Base-by-base conservation (phyloP, 2,329 filamentous ascomycete species). In the Endothia cerciana region DNA sequence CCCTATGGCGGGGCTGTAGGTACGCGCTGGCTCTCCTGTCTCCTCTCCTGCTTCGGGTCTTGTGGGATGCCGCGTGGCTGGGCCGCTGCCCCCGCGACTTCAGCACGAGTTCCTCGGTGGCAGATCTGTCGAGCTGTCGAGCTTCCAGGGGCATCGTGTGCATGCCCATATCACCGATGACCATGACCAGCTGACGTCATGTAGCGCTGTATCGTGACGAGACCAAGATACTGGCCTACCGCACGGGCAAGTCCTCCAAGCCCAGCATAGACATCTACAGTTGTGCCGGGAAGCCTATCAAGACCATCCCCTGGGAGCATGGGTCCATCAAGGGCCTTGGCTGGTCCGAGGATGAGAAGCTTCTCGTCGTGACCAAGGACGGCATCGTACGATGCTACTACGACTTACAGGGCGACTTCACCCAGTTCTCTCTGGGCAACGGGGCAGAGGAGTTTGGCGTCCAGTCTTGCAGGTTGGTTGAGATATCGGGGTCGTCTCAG, bases 341-440 rank as follows among this genome's bases (percentile, higher is more conserved):
- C 41, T 99, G 95, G 95, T 97, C 94, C 25, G 94, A 97, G 73
- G 93, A 97, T 70, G 95, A 99, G 82, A 91, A 91, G 75, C 84
- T 99, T 57, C 82, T 99, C 4, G 91, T 97, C 0, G 89, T 98
- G 61, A 92, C 93, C 11, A 87, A 91, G 62, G 94, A 99, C 74
- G 95, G 95, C 30, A 94, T 89, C 1, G 94, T 98, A 53, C 86
- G 94, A 67, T 95, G 93, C 77, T 97, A 94, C 74, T 89, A 93
- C 76, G 92, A 95, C 73, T 81, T 99, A n/a, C 91, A 97, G 76
- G 92, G 91, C 69, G 94, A 98, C 75, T 99, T 99, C 75, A 92
- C 90, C 19, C 94, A 97, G 66, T 99, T 98, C 77, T 94, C 92
- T 1, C 83, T 99, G 0, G 95, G 94, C 63, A 90, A 96, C 77